Conservation (phyloP, 306 rosid genomes). For the Abrus pulchellus region DNA sequence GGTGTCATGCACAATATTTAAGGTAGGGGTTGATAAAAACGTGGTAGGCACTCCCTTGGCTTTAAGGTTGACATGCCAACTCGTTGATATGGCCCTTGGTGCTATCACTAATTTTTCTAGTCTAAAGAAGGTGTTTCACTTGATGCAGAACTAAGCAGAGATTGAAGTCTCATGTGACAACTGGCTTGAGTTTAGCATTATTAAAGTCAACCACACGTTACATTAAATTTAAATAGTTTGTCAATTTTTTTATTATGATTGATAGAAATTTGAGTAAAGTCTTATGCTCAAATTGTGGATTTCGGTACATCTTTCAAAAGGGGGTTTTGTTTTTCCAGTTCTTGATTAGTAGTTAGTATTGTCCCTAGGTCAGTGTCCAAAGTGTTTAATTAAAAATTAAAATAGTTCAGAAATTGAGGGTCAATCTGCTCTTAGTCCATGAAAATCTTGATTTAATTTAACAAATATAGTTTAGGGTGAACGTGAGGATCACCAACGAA, state of each 20-base stretch:
- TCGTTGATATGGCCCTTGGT: constrained; percentile 48
- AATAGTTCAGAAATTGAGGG: background rate
- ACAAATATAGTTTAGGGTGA: background rate
- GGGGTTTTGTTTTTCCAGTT: constrained; percentile 1
- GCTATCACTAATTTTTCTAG: background rate
- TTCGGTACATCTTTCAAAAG: background rate
- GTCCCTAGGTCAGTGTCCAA: background rate
- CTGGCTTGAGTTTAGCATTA: constrained; percentile 14
- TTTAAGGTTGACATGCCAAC: constrained; percentile 53
- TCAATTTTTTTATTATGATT: background rate
- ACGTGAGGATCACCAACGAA: background rate
- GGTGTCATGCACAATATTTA: constrained; percentile 48
- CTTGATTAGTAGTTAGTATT: background rate
- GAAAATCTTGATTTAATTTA: background rate
- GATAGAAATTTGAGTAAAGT: background rate
- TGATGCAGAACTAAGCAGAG: constrained; percentile 44
- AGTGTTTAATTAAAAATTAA: background rate
- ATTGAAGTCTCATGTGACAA: constrained; percentile 38
- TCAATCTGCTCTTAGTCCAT: background rate
- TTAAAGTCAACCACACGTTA: constrained; percentile 42
- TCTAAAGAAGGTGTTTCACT: constrained; percentile 19
- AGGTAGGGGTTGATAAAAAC: constrained; percentile 44
- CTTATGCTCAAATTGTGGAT: constrained; percentile 18
- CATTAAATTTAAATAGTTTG: background rate
- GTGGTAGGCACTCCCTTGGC: constrained; percentile 61